A percentile compares a stretch with the other conserved stretches of the same genome.
Conservation (phyloP, 1,284 basidiomycete genomes). For the Nidula niveotomentosa region DNA sequence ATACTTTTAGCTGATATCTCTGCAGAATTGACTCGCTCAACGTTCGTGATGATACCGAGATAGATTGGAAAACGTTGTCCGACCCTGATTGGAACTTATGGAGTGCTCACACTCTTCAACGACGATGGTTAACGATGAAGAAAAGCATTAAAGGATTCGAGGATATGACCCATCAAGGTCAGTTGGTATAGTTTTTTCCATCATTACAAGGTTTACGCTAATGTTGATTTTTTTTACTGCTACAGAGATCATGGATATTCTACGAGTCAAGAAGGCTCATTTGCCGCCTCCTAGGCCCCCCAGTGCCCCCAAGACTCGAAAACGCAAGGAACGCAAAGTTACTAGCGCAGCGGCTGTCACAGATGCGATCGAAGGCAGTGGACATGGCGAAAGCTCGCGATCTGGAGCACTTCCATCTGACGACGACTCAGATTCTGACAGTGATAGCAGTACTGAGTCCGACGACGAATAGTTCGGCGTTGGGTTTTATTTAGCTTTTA, state of each 20-base stretch:
- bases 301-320: constrained; percentile 19
- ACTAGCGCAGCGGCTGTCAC: constrained; percentile 52
- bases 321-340: constrained; percentile 45
- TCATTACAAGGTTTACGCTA: constrained; percentile 6
- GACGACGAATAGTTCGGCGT: too few species aligned
- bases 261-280: constrained; percentile 67
- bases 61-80: constrained; percentile 76
- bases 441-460: too few species aligned
- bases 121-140: constrained; percentile 79
- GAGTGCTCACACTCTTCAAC: constrained; percentile 75
- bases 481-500: too few species aligned
- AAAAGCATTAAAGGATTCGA: constrained; percentile 70
- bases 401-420: too few species aligned
- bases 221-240: background rate
- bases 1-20: constrained; percentile 5
- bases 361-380: constrained; percentile 12
- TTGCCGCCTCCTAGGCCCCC: constrained; percentile 34
- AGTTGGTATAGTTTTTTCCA: constrained; percentile 12
- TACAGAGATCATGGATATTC: constrained; percentile 77
- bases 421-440: too few species aligned
- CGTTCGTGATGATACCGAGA: constrained; percentile 78
- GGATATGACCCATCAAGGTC: constrained; percentile 76
- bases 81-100: constrained; percentile 81
- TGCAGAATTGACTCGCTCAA: constrained; percentile 68
- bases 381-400: background rate